phyloP scores from a whole-genome alignment of 441 rosid species.

The Populus hybrid region DNA sequence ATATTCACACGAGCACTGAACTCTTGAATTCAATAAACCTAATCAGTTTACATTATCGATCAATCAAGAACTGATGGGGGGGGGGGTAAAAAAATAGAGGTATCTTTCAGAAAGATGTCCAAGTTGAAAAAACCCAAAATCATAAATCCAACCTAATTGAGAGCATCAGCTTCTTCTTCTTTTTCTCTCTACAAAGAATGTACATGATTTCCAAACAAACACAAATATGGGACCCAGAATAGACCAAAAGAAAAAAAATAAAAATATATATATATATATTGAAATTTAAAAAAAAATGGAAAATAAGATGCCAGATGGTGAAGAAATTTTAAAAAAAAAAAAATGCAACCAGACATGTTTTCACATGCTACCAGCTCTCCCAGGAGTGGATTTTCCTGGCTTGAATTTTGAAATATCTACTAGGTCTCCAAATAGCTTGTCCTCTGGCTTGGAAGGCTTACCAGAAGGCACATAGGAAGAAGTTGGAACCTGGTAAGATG shows the following conservation, averaged over 20 bases:
- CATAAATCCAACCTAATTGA: slow-evolving; percentile 16
- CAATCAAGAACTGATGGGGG: background rate
- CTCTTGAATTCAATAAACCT: background rate
- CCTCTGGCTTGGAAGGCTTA: slow-evolving; percentile 79
- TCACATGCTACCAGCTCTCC: slow-evolving; percentile 88
- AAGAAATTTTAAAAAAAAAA: slow-evolving; percentile 9
- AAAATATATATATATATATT: slow-evolving; percentile 22
- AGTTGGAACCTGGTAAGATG: slow-evolving; percentile 54
- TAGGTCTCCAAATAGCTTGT: slow-evolving; percentile 93
- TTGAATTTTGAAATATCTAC: slow-evolving; percentile 91
- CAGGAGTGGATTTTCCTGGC: slow-evolving; percentile 54
- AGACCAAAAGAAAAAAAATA: slow-evolving; percentile 12
- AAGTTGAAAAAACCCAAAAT: background rate
- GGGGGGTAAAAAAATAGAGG: accelerated
- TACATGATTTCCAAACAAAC: slow-evolving; percentile 46
- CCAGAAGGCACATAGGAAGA: slow-evolving; percentile 57
- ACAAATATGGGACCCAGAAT: slow-evolving; percentile 21
- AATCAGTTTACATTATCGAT: background rate
- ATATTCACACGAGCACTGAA: background rate
- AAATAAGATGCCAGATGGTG: slow-evolving; percentile 9
- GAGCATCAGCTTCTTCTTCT: slow-evolving; percentile 3
- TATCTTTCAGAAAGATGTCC: background rate
- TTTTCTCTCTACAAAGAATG: slow-evolving; percentile 43
- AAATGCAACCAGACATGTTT: slow-evolving; percentile 12
- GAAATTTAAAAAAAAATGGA: slow-evolving; percentile 2